Evolutionary conservation across 805 yeast species (phyloP).

Genomic region (Candida verbasci): DNA sequence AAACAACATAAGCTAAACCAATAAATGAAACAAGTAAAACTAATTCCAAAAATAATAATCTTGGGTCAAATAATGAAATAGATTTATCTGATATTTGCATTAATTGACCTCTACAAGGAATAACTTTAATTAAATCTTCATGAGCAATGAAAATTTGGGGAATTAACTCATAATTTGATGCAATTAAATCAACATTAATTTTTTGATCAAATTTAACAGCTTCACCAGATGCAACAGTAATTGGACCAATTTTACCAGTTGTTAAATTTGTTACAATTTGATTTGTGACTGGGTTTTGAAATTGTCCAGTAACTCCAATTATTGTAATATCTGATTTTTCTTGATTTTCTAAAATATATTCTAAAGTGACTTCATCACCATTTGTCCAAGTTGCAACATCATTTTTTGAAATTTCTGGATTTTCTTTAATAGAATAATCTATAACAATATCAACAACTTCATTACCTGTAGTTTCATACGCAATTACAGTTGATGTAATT

Average conservation of each 20-base stretch:
- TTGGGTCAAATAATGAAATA: constrained; percentile 69
- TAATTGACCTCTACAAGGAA: constrained; percentile 56
- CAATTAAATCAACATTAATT: constrained; percentile 53
- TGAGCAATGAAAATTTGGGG: constrained; percentile 56
- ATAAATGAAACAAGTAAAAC: constrained; percentile 47
- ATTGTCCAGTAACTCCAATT: constrained; percentile 66
- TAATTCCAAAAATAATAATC: constrained; percentile 59
- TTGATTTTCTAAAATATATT: constrained; percentile 49
- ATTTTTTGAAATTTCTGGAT: constrained; percentile 31
- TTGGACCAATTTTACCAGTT: constrained; percentile 59
- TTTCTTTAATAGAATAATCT: constrained; percentile 46
- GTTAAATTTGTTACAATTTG: constrained; percentile 58
- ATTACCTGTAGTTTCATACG: constrained; percentile 9
- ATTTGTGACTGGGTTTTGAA: constrained; percentile 52
- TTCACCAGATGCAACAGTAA: constrained; percentile 47
- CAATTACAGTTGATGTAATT: constrained; percentile 6
- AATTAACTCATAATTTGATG: constrained; percentile 53
- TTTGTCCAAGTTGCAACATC: constrained; percentile 42
- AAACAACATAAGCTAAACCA: constrained; percentile 45
- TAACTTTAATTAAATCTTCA: constrained; percentile 46
- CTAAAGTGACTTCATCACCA: constrained; percentile 51
- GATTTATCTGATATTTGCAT: constrained; percentile 59
- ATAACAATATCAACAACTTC: constrained; percentile 29
- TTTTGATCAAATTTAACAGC: constrained; percentile 51
- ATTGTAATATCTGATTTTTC: constrained; percentile 54